Base-by-base conservation (phyloP, 345 rosid genomes). In the Hypericum androsaemum region DNA sequence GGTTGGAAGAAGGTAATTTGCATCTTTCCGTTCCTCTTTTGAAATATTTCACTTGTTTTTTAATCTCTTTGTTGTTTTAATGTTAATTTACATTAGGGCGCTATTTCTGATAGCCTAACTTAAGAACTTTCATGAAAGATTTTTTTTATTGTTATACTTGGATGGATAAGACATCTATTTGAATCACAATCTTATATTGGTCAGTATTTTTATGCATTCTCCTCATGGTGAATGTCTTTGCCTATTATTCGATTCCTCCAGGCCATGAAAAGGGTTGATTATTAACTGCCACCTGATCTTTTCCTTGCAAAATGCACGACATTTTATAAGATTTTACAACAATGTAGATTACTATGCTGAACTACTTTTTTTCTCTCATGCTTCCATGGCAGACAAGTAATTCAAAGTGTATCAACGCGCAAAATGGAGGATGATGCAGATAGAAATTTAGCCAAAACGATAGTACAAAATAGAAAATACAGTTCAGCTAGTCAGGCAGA, bases 401-500 rank as follows among this genome's bases (percentile, higher is more conserved):
- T 64, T 44, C 72, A 74, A 49, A 83, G 72, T 67, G 9, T 50
- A 36, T 75, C 82, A 12, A 56, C 66, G 28, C 66, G 57, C 47
- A 77, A 65, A 54, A 74, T 61, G 76, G 86, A 85, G 14, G 96
- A 83, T 35, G 81, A 84, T 61, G 77, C 83, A 9, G 97, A 88
- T 76, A 69, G 43, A 77, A 79, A 83, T 72, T 62, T 88, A 59
- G 97, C 95, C 35, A 72, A 60, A 56, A 83, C 68, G 58, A 88
- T 92, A 59, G 72, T 77, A 67, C 84, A 72, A 58, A 87, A 81
- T 71, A 92, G 77, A 62, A 78, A 59, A 53, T 85, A 65, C 65
- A 85, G 79, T 63, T 59, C 80, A 63, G 66, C 86, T 15, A 84
- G 88, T 53, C 82, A 61, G 67, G 89, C 86, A 39, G 98, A 92